These are phyloP conservation scores for Microdochium trichocladiopsis DNA, from an alignment of 2,329 filamentous ascomycete species.

Conservation along the genomic window DNA sequence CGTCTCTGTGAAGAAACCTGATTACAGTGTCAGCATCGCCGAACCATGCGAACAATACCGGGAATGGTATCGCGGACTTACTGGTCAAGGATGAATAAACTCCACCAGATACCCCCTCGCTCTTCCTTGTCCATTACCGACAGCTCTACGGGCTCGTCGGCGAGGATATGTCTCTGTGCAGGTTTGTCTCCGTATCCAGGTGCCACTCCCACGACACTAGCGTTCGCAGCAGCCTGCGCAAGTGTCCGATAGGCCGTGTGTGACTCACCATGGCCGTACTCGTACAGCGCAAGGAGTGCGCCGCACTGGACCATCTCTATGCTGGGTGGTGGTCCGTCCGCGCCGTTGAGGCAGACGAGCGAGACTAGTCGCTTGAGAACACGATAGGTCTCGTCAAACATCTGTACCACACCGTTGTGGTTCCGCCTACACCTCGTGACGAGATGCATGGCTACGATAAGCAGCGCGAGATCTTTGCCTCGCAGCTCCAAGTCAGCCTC, in stretches of 20 bases:
- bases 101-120: constrained; percentile 33
- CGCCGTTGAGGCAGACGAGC: constrained; percentile 23
- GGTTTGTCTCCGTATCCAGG: constrained; percentile 26
- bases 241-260: constrained; percentile 33
- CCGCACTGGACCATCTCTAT: constrained; percentile 33
- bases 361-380: constrained; percentile 29
- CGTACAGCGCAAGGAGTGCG: constrained; percentile 32
- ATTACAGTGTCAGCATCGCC: constrained; percentile 4
- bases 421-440: constrained; percentile 29
- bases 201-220: constrained; percentile 24
- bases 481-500: constrained; percentile 7
- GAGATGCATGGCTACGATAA: constrained; percentile 35
- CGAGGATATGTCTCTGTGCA: constrained; percentile 17
- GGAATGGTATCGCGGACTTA: constrained; percentile 12
- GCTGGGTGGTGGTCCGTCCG: constrained; percentile 19
- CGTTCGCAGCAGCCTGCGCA: constrained; percentile 29
- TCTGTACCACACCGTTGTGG: constrained; percentile 23
- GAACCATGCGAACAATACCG: background rate
- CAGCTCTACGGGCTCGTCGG: constrained; percentile 14
- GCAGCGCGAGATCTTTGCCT: constrained; percentile 24
- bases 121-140: constrained; percentile 25
- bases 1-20: constrained; percentile 23
- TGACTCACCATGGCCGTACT: constrained; percentile 35
- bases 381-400: constrained; percentile 31
- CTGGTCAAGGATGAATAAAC: constrained; percentile 35